Evolutionary conservation across 108 stramenopile genomes (phyloP).

Genomic region (Hondaea fermentalgiana): DNA sequence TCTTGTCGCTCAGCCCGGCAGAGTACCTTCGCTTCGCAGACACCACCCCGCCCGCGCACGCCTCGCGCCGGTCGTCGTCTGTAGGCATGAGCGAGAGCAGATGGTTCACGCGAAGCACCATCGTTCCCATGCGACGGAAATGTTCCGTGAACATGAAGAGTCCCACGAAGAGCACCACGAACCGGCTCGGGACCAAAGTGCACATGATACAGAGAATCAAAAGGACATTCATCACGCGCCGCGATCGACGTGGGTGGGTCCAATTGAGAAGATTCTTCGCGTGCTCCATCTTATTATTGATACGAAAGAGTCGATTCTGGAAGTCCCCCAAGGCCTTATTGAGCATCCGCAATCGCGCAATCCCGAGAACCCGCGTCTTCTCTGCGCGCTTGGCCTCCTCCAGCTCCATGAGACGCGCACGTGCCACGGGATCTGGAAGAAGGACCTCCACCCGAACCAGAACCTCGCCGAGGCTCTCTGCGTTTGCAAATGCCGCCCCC

Average conservation of each 20-base stretch:
- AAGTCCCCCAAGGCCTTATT: background rate
- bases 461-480: background rate
- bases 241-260: background rate
- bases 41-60: background rate
- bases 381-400: background rate
- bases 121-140: background rate
- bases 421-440: background rate
- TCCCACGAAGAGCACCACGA: background rate
- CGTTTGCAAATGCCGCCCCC: background rate
- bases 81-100: background rate
- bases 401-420: background rate
- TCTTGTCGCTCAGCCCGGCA: background rate
- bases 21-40: background rate
- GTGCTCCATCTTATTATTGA: constrained; percentile 9
- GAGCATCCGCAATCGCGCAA: background rate
- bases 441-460: background rate
- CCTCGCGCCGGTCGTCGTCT: background rate
- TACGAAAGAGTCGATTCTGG: background rate
- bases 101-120: background rate
- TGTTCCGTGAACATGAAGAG: constrained; percentile 14
- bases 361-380: background rate
- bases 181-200: background rate
- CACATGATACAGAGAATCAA: background rate
- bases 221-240: background rate
- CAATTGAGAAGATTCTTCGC: background rate